Percentiles rank a stretch among this genome's conserved stretches.
phyloP scores from a whole-genome alignment of 176 grass and related monocot genomes.

The Pontederia paniculata region DNA sequence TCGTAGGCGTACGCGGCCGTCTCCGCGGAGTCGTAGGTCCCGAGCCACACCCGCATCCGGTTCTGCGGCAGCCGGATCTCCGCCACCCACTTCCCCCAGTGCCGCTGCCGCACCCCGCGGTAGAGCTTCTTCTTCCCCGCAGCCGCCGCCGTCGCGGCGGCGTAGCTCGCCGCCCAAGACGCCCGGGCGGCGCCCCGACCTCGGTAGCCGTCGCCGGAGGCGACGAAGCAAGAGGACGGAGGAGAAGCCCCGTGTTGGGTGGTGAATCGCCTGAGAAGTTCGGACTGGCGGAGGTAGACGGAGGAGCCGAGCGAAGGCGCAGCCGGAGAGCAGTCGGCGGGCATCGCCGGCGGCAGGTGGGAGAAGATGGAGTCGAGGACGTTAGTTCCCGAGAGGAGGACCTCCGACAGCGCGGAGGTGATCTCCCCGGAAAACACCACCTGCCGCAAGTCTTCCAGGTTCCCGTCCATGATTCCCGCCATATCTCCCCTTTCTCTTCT shows the following conservation, averaged over 20 bases:
- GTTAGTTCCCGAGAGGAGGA: slow-evolving; percentile 52
- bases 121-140: slow-evolving; percentile 43
- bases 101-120: slow-evolving; percentile 86
- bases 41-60: slow-evolving; percentile 89
- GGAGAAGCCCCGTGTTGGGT: not conserved
- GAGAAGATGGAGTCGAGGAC: slow-evolving; percentile 74
- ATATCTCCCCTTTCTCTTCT: not conserved
- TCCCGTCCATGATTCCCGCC: slow-evolving; percentile 2
- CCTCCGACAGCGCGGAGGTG: slow-evolving; percentile 36
- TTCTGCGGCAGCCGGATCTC: slow-evolving; percentile 88
- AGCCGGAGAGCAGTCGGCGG: slow-evolving; percentile 6
- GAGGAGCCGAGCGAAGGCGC: slow-evolving; percentile 54
- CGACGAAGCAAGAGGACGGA: not conserved
- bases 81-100: slow-evolving; percentile 97
- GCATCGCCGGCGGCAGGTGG: slow-evolving; percentile 36
- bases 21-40: slow-evolving; percentile 91
- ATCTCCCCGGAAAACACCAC: slow-evolving; percentile 27
- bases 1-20: slow-evolving; percentile 86
- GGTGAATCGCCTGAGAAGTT: slow-evolving; percentile 63
- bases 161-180: not conserved
- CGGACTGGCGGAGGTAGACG: slow-evolving; percentile 76
- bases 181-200: not conserved
- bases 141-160: not conserved
- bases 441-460: not conserved
- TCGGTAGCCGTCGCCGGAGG: not conserved